Base-by-base conservation (phyloP, 2,329 filamentous ascomycete species). In the Arthrobotrys iridis region DNA sequence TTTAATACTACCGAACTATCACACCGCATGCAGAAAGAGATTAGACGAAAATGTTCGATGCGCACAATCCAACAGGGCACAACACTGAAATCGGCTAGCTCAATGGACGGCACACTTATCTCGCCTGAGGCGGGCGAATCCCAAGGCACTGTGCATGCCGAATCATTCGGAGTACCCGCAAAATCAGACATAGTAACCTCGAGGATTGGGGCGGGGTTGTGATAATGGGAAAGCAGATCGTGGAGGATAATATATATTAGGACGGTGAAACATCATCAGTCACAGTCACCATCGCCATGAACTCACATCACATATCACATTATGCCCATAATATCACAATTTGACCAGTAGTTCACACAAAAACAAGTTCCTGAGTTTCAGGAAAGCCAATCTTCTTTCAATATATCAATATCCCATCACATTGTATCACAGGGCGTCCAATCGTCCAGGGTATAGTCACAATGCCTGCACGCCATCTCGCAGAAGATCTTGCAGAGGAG, bases 401-500 rank as follows among this genome's bases (percentile, higher is more conserved):
- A 1, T 20, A 20, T 52, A n/a, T n/a, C n/a, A n/a, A n/a, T n/a
- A n/a, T 30, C 20, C 6, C 3, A 3, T 10, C 11, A 33, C 1
- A 11, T 15, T 20, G 11, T 10, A 10, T 11, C n/a, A 28, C 24
- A 18, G 13, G n/a, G 33, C n/a, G 5, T 4, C 46, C 8, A 35
- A 22, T 41, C 33, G 13, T 33, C n/a, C 24, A 24, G 15, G 20
- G 22, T 1, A 37, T 1, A 37, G 33, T 41, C 37, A 43, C 26
- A 15, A 66, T 66, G 63, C 13, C 50, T 35, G 20, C 63, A 40
- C 63, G 40, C 15, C 28, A 66, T 41, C 13, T 58, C 28, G 64
- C 43, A 28, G 52, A 0, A 22, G 52, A 68, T 41, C 43, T 68
- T 10, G 41, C 55, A 20, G n/a, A 60, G 7, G 55, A 13, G 22